phyloP scores from a whole-genome alignment of 768 basidiomycete genomes.

The Lactarius sp. region DNA sequence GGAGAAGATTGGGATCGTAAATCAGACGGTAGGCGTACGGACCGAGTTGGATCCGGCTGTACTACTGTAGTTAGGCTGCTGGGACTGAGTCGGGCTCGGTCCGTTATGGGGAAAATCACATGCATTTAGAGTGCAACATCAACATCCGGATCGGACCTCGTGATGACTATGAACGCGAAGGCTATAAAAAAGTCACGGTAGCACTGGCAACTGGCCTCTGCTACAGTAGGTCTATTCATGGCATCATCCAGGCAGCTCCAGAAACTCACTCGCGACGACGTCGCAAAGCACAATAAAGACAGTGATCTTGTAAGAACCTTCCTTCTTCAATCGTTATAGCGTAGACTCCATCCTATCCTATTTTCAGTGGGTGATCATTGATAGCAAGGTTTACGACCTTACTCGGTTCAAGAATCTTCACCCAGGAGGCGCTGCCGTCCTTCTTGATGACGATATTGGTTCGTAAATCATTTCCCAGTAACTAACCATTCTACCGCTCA shows the following conservation, averaged over 20 bases:
- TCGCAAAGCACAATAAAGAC: slow-evolving; percentile 73
- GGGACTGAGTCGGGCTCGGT: too few relatives aligned
- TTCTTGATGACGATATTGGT: slow-evolving; percentile 78
- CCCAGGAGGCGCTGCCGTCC: slow-evolving; percentile 74
- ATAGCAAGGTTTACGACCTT: slow-evolving; percentile 79
- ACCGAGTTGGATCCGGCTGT: too few relatives aligned
- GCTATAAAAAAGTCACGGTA: slow-evolving; percentile 10
- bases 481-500: background rate
- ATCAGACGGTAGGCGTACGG: too few relatives aligned
- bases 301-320: slow-evolving; percentile 64
- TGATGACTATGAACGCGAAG: too few relatives aligned
- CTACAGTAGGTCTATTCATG: background rate
- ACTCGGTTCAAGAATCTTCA: slow-evolving; percentile 76
- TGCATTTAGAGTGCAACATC: too few relatives aligned
- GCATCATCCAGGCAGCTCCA: slow-evolving; percentile 37
- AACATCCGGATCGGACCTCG: too few relatives aligned
- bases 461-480: background rate
- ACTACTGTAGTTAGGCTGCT: too few relatives aligned
- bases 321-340: background rate
- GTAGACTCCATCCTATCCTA: background rate
- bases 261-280: slow-evolving; percentile 59
- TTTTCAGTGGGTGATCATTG: slow-evolving; percentile 73
- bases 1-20: too few relatives aligned
- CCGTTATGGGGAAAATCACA: too few relatives aligned
- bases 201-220: too few relatives aligned